Evolutionary conservation across 2,329 filamentous ascomycete genomes (phyloP), one percentile per base, ranked within the genome.

Genomic region (Fusarium falciforme): DNA sequence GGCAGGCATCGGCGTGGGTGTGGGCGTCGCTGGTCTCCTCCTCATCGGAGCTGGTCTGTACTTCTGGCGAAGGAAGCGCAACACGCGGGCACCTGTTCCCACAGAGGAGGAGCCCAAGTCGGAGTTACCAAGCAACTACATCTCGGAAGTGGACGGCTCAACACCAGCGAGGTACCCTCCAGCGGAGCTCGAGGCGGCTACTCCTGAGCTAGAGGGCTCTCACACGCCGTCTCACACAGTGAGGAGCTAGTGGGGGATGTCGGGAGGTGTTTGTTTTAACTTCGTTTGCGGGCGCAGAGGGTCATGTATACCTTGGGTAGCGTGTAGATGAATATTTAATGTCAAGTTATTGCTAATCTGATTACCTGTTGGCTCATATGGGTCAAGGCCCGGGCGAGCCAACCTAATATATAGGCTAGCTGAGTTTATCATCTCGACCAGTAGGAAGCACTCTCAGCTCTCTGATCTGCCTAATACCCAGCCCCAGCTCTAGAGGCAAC

Each of bases 1-100:
- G 16, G 65, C 72, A 2, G 75, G 75, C 9, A 66, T 77, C 2
- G 72, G 75, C 3, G 70, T 67, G 0, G 75, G 72, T 3, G 63
- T 66, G 0, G 58, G 65, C 1, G 20, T 70, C 6, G 63, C 52
- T 6, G 68, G 52, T 1, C 68, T 74, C 7, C 44, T 62, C 10
- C n/a, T 75, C 6, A 57, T 76, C 3, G 70, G 55, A 5, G 61
- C 60, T 0, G 63, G 63, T 11, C 49, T 62, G 6, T 58, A 64
- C 22, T 67, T 70, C 9, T 72, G 64, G 33, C 61, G 58, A 11
- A 57, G 71, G 14, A 64, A 59, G 31, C 42, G 44, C 8, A 69
- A 20, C 10, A n/a, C 16, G 20, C 7, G 29, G 12, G 6, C 54
- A 6, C 33, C 33, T 8, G 54, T 38, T n/a, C 54, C 35, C 16